A percentile compares a stretch with the other conserved stretches of the same genome.
These are phyloP conservation scores for Colletotrichum cuscutae DNA, from an alignment of 2,329 filamentous ascomycete genomes.

Conservation along the genomic window DNA sequence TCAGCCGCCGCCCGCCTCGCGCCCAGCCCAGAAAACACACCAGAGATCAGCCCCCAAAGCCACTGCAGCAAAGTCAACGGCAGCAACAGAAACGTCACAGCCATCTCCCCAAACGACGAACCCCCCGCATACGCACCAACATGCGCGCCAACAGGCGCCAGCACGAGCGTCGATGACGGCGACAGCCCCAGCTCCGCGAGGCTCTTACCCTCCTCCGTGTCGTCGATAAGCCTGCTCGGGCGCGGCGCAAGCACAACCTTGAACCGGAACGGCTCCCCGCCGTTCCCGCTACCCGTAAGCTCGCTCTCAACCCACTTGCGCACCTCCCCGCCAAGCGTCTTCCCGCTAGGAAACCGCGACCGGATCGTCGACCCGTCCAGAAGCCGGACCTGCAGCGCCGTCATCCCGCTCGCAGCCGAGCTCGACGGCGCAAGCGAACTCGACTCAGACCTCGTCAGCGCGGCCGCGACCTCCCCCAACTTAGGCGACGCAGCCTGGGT, in stretches of 20 bases:
- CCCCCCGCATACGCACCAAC: slow-evolving; percentile 51
- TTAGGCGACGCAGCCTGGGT: slow-evolving; percentile 40
- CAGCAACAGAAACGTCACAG: slow-evolving; percentile 18
- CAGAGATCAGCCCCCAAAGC: slow-evolving; percentile 43
- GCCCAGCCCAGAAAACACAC: slow-evolving; percentile 42
- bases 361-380: slow-evolving; percentile 87
- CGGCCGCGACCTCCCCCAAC: slow-evolving; percentile 42
- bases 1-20: slow-evolving; percentile 28
- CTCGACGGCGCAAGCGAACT: slow-evolving; percentile 44
- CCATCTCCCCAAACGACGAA: slow-evolving; percentile 35
- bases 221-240: slow-evolving; percentile 79
- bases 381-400: slow-evolving; percentile 79
- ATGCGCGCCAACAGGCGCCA: slow-evolving; percentile 73
- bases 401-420: slow-evolving; percentile 39
- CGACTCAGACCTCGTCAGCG: slow-evolving; percentile 45
- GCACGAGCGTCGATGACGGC: slow-evolving; percentile 84
- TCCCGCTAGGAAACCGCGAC: slow-evolving; percentile 71
- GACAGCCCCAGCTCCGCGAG: slow-evolving; percentile 77
- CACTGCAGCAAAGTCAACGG: slow-evolving; percentile 45
- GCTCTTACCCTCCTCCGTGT: slow-evolving; percentile 76
- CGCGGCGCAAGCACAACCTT: slow-evolving; percentile 84
- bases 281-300: slow-evolving; percentile 61
- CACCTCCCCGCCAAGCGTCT: slow-evolving; percentile 72
- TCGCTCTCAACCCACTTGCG: slow-evolving; percentile 80
- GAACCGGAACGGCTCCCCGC: slow-evolving; percentile 77